Base-by-base conservation (phyloP, 2,329 filamentous ascomycete species). In the Trichoderma atrobrunneum region DNA sequence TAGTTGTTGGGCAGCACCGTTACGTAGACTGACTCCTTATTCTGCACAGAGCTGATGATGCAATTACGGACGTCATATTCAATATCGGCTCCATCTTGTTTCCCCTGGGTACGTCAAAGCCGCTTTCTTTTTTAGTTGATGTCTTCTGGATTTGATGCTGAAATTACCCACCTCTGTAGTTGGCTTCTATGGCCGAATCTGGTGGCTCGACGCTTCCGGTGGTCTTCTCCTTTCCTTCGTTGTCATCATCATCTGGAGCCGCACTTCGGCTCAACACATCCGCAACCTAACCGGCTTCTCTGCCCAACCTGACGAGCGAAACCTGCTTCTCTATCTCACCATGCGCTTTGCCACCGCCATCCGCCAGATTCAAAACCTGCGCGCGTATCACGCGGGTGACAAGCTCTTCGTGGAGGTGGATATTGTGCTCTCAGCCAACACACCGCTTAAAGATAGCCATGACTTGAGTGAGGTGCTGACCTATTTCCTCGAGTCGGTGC, bases 321-420 rank as follows among this genome's bases (percentile, higher is more conserved):
- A 96, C 78, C 89, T 97, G 61, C 82, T 97, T 26, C 86, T 97
- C 1, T 98, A 98, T 82, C 87, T 97, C 76, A 96, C 94, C 1
- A 97, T 97, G 92, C 92, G 95, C 24, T 97, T 97, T 79, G 94
- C 94, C 60, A 93, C 92, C 76, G 92, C 92, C 14, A 97, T 98
- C 78, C 90, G 89, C 78, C 91, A 93, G 79, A 96, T 97, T 73
- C 93, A 96, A 79, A 93, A 93, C 36, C 83, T 96, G 71, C 91
- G 94, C 76, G 93, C 93, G 2, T 97, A 96, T 79, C 93, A 97
- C 78, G 90, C 91, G 0, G 93, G 93, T 30, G 93, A 96, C 80
- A 95, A 94, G 84, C 86, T 96, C 72, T 94, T 93, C 74, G 92
- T 95, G 30, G 86, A 88, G 78, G 93, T 95, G 12, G 93, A 97